phyloP scores from a whole-genome alignment of 805 yeast genomes.

The Ogataea trehaloabstinens region DNA sequence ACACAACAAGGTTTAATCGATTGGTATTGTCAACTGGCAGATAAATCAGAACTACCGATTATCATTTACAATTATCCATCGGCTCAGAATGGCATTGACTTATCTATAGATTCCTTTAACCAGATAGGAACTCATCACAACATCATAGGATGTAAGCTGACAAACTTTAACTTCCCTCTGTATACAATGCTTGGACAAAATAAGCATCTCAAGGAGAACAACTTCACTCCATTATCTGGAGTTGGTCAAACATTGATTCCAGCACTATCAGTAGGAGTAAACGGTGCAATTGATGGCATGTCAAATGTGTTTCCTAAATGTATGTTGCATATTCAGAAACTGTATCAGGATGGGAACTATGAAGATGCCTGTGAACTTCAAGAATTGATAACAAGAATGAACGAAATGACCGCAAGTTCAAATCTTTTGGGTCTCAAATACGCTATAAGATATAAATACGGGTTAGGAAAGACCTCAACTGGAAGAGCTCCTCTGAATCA shows the following conservation, averaged over 20 bases:
- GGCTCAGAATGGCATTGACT: conserved; percentile 37
- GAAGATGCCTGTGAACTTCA: conserved; percentile 43
- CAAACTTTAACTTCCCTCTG: conserved; percentile 49
- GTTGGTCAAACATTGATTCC: conserved; percentile 52
- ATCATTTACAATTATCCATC: conserved; percentile 47
- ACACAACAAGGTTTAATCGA: conserved; percentile 47
- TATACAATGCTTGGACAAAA: conserved; percentile 45
- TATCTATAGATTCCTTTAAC: conserved; percentile 36
- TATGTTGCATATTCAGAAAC: conserved; percentile 38
- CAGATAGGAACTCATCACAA: conserved; percentile 42
- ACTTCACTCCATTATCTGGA: conserved; percentile 47
- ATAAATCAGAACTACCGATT: conserved; percentile 39
- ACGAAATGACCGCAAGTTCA: conserved; percentile 39
- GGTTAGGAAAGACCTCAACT: conserved; percentile 27
- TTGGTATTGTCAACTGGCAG: conserved; percentile 41
- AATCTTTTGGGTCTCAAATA: conserved; percentile 32
- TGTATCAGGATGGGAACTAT: conserved; percentile 38
- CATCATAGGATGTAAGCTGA: conserved; percentile 49
- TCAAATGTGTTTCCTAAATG: conserved; percentile 52
- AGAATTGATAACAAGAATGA: conserved; percentile 41
- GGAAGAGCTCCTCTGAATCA: conserved; percentile 50
- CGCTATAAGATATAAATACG: conserved; percentile 25
- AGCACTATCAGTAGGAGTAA: conserved; percentile 41
- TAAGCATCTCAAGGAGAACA: conserved; percentile 34
- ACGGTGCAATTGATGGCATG: conserved; percentile 53